These are phyloP conservation scores for Funneliformis caledonium DNA, from an alignment of 371 early-diverging fungal species.

Conservation along the genomic window DNA sequence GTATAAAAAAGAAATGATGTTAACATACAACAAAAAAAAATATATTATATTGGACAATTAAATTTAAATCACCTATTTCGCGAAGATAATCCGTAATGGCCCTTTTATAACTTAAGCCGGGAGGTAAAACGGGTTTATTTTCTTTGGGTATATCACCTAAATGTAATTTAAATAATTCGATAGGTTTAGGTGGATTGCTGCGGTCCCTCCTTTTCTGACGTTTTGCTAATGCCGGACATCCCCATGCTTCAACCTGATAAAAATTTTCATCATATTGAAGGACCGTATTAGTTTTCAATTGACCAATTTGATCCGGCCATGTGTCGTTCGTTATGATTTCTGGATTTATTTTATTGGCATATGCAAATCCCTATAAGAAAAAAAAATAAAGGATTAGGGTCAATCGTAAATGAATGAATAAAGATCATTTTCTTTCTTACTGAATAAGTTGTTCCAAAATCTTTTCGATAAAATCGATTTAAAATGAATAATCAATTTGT, in stretches of 20 bases:
- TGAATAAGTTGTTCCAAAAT: slow-evolving; percentile 39
- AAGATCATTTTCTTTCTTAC: not conserved
- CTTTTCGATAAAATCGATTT: not conserved
- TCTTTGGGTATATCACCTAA: slow-evolving; percentile 20
- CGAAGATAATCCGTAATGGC: slow-evolving; percentile 27
- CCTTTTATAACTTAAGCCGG: not conserved
- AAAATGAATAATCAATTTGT: too few relatives aligned
- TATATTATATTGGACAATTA: not conserved
- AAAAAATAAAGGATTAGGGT: not conserved
- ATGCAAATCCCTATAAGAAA: slow-evolving; percentile 23
- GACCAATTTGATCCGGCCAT: slow-evolving; percentile 5
- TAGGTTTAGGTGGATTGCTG: not conserved
- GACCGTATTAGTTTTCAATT: slow-evolving; percentile 26
- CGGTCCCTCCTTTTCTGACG: slow-evolving; percentile 1
- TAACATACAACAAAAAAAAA: too few relatives aligned
- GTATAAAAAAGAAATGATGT: not conserved
- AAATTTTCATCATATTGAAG: slow-evolving; percentile 15
- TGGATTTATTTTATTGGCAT: slow-evolving; percentile 4
- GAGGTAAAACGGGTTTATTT: slow-evolving; percentile 18
- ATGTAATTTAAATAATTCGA: slow-evolving; percentile 34
- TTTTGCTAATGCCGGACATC: slow-evolving; percentile 23
- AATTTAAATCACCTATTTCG: not conserved
- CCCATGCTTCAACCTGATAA: slow-evolving; percentile 11
- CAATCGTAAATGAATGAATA: not conserved
- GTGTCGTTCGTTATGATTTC: slow-evolving; percentile 32